phyloP scores from a whole-genome alignment of 148 eudicot genomes.

The Chenopodium album region DNA sequence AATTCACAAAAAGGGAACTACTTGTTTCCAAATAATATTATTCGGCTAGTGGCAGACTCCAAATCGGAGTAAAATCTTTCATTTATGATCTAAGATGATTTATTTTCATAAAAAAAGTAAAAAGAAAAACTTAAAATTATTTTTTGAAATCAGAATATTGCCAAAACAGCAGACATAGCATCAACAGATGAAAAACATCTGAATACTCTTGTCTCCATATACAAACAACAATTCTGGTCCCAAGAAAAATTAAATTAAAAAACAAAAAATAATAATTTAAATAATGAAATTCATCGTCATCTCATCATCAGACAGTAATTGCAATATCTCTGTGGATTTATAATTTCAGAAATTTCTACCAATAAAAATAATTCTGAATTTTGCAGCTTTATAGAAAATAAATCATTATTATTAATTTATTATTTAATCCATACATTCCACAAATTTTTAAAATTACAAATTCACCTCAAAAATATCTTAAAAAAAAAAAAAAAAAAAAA shows the following conservation, averaged over 20 bases:
- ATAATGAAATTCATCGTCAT: constrained; percentile 18
- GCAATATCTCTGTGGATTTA: constrained; percentile 21
- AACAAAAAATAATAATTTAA: neutral
- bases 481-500: too few species aligned
- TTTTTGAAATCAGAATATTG: neutral
- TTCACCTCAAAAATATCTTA: too few species aligned
- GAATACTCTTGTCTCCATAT: constrained; percentile 21
- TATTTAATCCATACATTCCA: too few species aligned
- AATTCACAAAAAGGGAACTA: neutral
- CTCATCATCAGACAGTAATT: constrained; percentile 28
- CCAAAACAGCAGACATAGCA: constrained; percentile 23
- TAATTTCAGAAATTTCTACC: constrained; percentile 13
- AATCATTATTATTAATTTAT: neutral
- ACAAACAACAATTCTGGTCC: constrained; percentile 18
- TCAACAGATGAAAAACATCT: constrained; percentile 24
- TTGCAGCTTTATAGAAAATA: neutral
- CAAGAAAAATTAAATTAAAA: constrained; percentile 5
- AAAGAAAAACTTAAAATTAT: neutral
- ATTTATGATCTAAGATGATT: neutral
- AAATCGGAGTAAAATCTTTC: constrained; percentile 18
- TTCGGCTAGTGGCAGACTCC: neutral
- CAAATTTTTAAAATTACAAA: too few species aligned
- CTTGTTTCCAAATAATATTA: neutral
- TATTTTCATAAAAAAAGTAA: neutral
- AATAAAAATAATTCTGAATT: neutral